phyloP scores from a whole-genome alignment of 2,329 filamentous ascomycete species.

The Raffaelea arxii region DNA sequence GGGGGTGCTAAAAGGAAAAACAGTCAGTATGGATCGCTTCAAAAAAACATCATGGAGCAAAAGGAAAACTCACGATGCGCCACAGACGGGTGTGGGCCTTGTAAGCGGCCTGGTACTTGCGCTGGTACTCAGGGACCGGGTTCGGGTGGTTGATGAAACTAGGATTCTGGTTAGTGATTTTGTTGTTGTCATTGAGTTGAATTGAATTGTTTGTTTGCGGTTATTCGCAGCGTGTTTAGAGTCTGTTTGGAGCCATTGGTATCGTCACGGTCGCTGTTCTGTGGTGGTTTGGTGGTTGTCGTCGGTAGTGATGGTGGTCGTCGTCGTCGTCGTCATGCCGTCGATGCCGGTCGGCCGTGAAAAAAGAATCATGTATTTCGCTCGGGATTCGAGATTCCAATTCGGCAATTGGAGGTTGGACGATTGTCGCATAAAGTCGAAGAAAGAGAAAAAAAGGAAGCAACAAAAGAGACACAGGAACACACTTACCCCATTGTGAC shows the following conservation, averaged over 20 bases:
- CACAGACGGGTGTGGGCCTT: constrained; percentile 60
- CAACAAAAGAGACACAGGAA: too few species aligned
- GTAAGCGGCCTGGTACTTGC: constrained; percentile 65
- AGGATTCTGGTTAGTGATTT: too few species aligned
- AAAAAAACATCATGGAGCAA: not conserved
- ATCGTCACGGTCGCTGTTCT: too few species aligned
- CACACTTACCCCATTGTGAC: constrained; percentile 14
- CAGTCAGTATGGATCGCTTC: not conserved
- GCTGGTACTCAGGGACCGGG: constrained; percentile 66
- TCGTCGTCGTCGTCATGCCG: not conserved
- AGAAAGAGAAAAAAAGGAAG: too few species aligned
- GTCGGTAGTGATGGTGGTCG: too few species aligned
- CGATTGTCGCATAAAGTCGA: too few species aligned
- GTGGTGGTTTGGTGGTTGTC: too few species aligned
- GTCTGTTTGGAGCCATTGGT: too few species aligned
- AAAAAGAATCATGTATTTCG: not conserved
- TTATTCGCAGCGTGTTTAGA: not conserved
- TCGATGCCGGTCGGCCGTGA: not conserved
- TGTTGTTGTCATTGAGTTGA: too few species aligned
- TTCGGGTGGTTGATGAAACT: constrained; percentile 64
- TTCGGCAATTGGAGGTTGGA: too few species aligned
- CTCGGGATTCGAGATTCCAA: too few species aligned
- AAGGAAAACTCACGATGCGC: constrained; percentile 59
- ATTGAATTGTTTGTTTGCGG: constrained; percentile 16
- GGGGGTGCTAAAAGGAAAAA: constrained; percentile 40